These are phyloP conservation scores for Triadica sebifera DNA, from an alignment of 345 rosid species.

Conservation along the genomic window DNA sequence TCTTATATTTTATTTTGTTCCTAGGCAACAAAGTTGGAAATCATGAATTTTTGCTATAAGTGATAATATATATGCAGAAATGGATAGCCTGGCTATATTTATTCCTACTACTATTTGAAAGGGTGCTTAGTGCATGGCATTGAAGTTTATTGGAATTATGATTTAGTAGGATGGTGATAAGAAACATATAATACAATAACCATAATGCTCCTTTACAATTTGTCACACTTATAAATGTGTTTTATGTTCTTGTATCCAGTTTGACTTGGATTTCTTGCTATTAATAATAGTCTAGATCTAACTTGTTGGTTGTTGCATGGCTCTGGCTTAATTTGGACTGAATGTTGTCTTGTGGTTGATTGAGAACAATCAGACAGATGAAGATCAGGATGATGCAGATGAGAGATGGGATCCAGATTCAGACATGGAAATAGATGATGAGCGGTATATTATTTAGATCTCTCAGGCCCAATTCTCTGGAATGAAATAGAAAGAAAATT, in stretches of 20 bases:
- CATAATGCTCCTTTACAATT: neutral
- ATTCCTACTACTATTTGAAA: neutral
- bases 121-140: neutral
- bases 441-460: slow-evolving; percentile 54
- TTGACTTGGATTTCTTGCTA: neutral
- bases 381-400: slow-evolving; percentile 78
- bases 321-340: neutral
- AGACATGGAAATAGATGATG: slow-evolving; percentile 77
- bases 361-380: slow-evolving; percentile 48
- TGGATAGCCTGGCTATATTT: neutral
- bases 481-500: neutral
- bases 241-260: neutral
- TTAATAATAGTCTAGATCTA: neutral
- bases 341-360: slow-evolving; percentile 2
- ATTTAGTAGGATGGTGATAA: neutral
- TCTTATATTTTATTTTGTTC: no score
- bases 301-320: neutral
- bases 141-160: neutral
- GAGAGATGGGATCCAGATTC: slow-evolving; percentile 83
- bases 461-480: no score
- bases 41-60: no score
- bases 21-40: no score
- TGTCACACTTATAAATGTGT: neutral
- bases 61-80: neutral
- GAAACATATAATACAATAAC: neutral